These are phyloP conservation scores for Puccinellia tenuiflora DNA, from an alignment of 176 grass and related monocot genomes.

Conservation along the genomic window DNA sequence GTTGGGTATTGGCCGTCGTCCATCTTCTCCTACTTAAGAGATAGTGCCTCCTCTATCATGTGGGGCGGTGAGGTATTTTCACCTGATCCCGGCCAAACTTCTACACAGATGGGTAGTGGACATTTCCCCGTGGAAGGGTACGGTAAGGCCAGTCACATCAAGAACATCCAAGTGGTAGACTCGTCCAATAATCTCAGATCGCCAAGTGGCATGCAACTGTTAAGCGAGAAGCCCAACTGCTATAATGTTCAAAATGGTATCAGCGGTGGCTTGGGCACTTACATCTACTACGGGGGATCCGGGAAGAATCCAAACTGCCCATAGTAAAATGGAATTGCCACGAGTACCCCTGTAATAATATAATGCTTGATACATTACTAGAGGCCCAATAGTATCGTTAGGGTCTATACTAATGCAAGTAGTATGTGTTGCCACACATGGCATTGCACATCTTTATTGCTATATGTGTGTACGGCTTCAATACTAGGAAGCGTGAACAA, in stretches of 20 bases:
- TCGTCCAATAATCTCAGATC: conserved; percentile 50
- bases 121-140: conserved; percentile 74
- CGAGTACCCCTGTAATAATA: background rate
- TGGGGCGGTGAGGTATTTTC: conserved; percentile 77
- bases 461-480: background rate
- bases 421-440: background rate
- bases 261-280: conserved; percentile 59
- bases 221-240: conserved; percentile 65
- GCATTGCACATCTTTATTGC: background rate
- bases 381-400: background rate
- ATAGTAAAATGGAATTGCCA: conserved; percentile 24
- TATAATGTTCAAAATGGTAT: conserved; percentile 72
- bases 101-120: conserved; percentile 73
- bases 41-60: conserved; percentile 65
- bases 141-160: conserved; percentile 66
- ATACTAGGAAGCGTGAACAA: background rate
- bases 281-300: conserved; percentile 74
- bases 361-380: background rate
- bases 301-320: conserved; percentile 62
- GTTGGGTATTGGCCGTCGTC: conserved; percentile 78
- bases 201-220: conserved; percentile 33
- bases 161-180: conserved; percentile 71
- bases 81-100: conserved; percentile 64
- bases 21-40: conserved; percentile 60
- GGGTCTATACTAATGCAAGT: background rate